Evolutionary conservation across 2,329 filamentous ascomycete species (phyloP).

Genomic region (Colletotrichum liriopes): DNA sequence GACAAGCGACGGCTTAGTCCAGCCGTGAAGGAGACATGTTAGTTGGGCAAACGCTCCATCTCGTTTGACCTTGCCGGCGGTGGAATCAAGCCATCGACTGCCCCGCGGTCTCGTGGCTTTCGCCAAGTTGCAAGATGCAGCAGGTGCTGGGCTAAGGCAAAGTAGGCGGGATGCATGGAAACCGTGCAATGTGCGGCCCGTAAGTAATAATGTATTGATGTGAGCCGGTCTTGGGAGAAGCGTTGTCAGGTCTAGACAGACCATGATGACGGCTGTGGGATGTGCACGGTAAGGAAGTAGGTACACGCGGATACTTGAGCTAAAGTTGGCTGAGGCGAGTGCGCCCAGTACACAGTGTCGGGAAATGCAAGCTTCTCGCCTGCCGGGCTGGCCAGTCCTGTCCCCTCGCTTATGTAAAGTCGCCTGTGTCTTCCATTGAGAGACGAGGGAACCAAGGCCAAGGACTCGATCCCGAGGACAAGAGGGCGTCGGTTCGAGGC

Average conservation of each 20-base stretch:
- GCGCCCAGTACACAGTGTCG: background rate
- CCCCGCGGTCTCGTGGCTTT: background rate
- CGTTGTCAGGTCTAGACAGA: background rate
- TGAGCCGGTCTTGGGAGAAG: background rate
- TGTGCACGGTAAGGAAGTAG: background rate
- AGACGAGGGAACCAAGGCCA: slow-evolving; percentile 1
- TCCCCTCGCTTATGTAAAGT: slow-evolving; percentile 5
- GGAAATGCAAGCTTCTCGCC: background rate
- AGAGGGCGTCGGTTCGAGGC: background rate
- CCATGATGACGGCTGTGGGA: background rate
- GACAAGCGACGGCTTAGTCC: background rate
- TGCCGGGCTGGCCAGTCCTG: background rate
- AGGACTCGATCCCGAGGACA: slow-evolving; percentile 10
- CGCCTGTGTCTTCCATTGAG: slow-evolving; percentile 4
- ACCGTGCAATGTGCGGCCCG: slow-evolving; percentile 5
- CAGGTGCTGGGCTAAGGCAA: slow-evolving; percentile 4
- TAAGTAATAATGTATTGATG: background rate
- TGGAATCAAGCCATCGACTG: background rate
- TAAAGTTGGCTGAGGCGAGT: background rate
- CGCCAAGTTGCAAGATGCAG: slow-evolving; percentile 25
- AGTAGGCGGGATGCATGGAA: slow-evolving; percentile 17
- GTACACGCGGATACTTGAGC: background rate
- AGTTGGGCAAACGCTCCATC: background rate
- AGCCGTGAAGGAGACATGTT: background rate
- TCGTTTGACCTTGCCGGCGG: background rate